phyloP scores from a whole-genome alignment of 768 basidiomycete species.

The Leucosporidium scottii region DNA sequence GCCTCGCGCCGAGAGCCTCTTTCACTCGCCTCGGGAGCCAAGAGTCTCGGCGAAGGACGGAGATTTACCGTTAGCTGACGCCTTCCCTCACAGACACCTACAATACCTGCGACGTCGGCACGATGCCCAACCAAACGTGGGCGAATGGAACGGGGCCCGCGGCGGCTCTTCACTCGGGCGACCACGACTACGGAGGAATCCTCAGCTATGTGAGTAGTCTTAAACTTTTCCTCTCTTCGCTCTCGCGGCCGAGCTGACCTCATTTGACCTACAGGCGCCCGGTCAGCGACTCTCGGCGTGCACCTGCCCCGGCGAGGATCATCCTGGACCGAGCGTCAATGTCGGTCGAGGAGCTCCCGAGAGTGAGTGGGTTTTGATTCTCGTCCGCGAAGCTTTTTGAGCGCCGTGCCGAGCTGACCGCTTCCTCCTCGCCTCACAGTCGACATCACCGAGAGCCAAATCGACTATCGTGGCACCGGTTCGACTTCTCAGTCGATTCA shows the following conservation, averaged over 20 bases:
- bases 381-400: too few species aligned
- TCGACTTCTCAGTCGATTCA: slow-evolving; percentile 59
- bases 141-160: slow-evolving; percentile 53
- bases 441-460: slow-evolving; percentile 54
- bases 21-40: too few species aligned
- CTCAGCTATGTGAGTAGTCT: slow-evolving; percentile 9
- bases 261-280: slow-evolving; percentile 48
- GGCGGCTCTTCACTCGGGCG: slow-evolving; percentile 44
- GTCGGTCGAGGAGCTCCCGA: slow-evolving; percentile 76
- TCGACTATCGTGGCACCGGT: slow-evolving; percentile 43
- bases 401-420: background rate
- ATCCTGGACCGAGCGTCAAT: slow-evolving; percentile 61
- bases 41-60: too few species aligned
- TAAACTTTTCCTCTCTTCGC: background rate
- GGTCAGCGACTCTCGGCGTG: slow-evolving; percentile 82
- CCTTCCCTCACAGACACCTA: slow-evolving; percentile 35
- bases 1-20: too few species aligned
- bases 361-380: slow-evolving; percentile 41
- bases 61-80: too few species aligned
- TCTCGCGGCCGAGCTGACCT: too few species aligned
- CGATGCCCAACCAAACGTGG: slow-evolving; percentile 62
- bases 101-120: slow-evolving; percentile 70
- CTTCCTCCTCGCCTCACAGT: background rate
- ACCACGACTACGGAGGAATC: slow-evolving; percentile 43
- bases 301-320: slow-evolving; percentile 75